Evolutionary conservation across 257 asterid species (phyloP).

Genomic region (Nyctanthes arbortristis): DNA sequence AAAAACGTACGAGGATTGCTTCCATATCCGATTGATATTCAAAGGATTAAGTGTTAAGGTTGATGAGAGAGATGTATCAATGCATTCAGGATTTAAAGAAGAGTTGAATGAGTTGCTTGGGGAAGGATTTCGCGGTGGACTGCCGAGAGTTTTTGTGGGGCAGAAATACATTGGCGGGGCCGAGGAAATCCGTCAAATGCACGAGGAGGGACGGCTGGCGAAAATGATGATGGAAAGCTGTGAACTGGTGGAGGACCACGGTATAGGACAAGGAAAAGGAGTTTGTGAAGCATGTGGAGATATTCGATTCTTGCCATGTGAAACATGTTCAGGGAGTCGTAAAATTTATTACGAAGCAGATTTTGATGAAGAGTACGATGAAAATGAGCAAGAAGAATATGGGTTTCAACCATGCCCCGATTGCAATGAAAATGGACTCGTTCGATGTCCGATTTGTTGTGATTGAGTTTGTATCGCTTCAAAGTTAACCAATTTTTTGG

Average conservation of each 20-base stretch:
- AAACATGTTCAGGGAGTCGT: conserved; percentile 91
- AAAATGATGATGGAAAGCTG: conserved; percentile 65
- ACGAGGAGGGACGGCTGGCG: conserved; percentile 79
- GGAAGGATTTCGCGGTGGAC: conserved; percentile 41
- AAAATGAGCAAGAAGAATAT: conserved; percentile 41
- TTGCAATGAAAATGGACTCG: conserved; percentile 88
- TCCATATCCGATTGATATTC: conserved; percentile 62
- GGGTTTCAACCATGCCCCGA: conserved; percentile 84
- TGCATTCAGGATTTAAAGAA: conserved; percentile 91
- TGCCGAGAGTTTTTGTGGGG: conserved; percentile 77
- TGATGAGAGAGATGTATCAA: conserved; percentile 90
- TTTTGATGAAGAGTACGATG: conserved; percentile 31
- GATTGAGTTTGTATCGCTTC: conserved; percentile 21
- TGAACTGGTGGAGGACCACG: conserved; percentile 44
- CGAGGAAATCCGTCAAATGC: conserved; percentile 65
- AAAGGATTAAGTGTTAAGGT: conserved; percentile 71
- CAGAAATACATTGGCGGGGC: conserved; percentile 71
- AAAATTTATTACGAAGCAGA: conserved; percentile 65
- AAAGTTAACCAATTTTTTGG: neutral
- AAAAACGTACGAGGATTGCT: conserved; percentile 92
- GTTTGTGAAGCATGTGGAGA: conserved; percentile 88
- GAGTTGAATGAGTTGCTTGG: conserved; percentile 73
- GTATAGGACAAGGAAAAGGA: conserved; percentile 23
- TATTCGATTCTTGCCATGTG: conserved; percentile 84
- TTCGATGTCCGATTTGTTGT: conserved; percentile 76